A percentile compares a stretch with the other conserved stretches of the same genome.
These are phyloP conservation scores for Aspergillus caelatus DNA, from an alignment of 2,329 filamentous ascomycete genomes.

Conservation along the genomic window DNA sequence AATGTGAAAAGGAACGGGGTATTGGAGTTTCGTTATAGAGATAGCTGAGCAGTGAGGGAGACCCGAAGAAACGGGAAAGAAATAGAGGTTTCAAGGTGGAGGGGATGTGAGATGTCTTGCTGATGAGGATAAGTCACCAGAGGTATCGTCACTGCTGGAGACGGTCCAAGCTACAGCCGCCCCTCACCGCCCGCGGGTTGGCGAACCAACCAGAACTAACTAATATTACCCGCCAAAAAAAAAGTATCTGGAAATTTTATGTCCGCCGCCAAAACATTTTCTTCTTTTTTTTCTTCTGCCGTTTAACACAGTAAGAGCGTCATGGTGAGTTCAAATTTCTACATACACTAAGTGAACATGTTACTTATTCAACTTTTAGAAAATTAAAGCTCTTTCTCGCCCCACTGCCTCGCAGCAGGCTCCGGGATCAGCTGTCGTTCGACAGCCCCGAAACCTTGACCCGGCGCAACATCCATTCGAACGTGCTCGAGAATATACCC, in stretches of 20 bases:
- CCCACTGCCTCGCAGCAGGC: conserved; percentile 50
- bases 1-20: neutral
- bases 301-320: conserved; percentile 18
- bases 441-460: conserved; percentile 64
- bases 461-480: conserved; percentile 89
- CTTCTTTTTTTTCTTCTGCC: conserved; percentile 17
- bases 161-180: conserved; percentile 8
- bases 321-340: conserved; percentile 32
- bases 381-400: conserved; percentile 59
- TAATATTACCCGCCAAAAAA: conserved; percentile 31
- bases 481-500: conserved; percentile 80
- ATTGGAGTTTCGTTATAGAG: neutral
- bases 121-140: conserved; percentile 5
- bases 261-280: conserved; percentile 9
- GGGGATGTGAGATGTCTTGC: neutral
- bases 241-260: conserved; percentile 12
- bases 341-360: neutral
- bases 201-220: conserved; percentile 32
- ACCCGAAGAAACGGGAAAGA: conserved; percentile 3
- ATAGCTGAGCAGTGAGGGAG: neutral
- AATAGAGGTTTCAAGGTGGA: neutral
- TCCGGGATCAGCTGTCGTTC: conserved; percentile 48
- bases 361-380: conserved; percentile 40
- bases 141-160: conserved; percentile 28
- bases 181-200: conserved; percentile 36